Base-by-base conservation (phyloP, 2,329 filamentous ascomycete genomes). In the Penicillium fuscoglaucum region DNA sequence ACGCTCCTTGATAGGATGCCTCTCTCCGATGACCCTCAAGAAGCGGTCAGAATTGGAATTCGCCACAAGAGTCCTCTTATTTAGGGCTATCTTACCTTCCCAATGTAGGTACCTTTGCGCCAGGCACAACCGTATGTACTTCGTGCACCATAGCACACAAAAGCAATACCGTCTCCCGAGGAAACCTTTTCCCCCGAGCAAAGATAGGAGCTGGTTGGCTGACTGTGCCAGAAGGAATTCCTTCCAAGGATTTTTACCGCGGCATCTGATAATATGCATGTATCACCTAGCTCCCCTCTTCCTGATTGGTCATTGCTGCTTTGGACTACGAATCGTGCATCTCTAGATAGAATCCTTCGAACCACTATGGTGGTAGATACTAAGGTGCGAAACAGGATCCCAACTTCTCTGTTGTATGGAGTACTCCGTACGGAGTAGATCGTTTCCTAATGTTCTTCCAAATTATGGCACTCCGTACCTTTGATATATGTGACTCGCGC, bases 291-390 rank as follows among this genome's bases (percentile, higher is more conserved):
- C 7, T 31, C 24, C 12, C 26, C 29, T 9, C 19, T 29, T 35
- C 13, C 17, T 46, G 10, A 53, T 37, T 37, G 4, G 51, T 59
- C 15, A 59, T 19, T 4, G 47, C 63, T 2, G 46, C 50, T 66
- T 68, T n/a, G 67, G 31, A 28, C 61, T 53, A 29, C 62, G 12
- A 21, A 15, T 13, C 21, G 31, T 13, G 8, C 24, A 19, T 13
- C 41, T 55, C 35, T 19, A 49, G 33, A 48, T n/a, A 28, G 3
- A 40, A 40, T 21, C 33, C 9, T 37, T 48, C 1, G 24, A 53
- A 4, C 15, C 19, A 40, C 31, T 19, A 9, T 28, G 4, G 3
- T 19, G 1, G 17, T 26, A 35, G 19, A 21, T 1, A 48, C 7
- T 6, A 21, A 10, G 33, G 1, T 9, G 44, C 3, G 7, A 10